A percentile compares a stretch with the other conserved stretches of the same genome.
Conservation (phyloP, 306 rosid genomes). For the Lathyrus aphaca region DNA sequence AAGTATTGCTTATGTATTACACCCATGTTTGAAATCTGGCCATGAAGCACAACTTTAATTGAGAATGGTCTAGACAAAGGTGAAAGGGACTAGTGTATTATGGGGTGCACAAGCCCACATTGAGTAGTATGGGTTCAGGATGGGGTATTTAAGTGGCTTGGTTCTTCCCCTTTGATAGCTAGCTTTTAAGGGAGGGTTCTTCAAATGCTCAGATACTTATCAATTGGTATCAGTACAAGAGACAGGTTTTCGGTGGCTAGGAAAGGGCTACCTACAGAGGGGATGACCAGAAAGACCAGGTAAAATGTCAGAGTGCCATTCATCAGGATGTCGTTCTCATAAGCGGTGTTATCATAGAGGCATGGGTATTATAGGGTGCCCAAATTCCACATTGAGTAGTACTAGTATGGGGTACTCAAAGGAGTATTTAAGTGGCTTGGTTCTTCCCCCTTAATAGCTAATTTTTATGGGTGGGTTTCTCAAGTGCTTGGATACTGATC, state of each 20-base stretch:
- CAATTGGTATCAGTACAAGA: not conserved
- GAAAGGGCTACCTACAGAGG: not conserved
- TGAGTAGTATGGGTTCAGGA: not conserved
- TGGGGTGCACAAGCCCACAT: not conserved
- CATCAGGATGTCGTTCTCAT: not conserved
- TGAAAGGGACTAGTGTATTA: not conserved
- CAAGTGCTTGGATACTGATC: not conserved
- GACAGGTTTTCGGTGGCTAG: not conserved
- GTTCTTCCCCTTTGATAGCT: not conserved
- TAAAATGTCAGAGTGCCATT: not conserved
- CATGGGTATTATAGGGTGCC: not conserved
- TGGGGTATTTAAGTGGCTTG: not conserved
- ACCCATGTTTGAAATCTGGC: constrained; percentile 29
- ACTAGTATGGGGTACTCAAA: not conserved
- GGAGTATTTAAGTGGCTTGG: not conserved
- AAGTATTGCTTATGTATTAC: constrained; percentile 14
- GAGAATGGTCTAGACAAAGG: constrained; percentile 9
- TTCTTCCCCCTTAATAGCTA: not conserved
- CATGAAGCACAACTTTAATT: constrained; percentile 26
- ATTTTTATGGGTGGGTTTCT: not conserved
- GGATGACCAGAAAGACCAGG: not conserved
- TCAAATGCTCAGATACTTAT: not conserved
- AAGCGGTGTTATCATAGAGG: not conserved
- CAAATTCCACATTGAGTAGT: not conserved
- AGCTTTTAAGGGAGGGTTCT: not conserved